These are phyloP conservation scores for Mrakia hoshinonis DNA, from an alignment of 768 basidiomycete genomes.

Conservation along the genomic window DNA sequence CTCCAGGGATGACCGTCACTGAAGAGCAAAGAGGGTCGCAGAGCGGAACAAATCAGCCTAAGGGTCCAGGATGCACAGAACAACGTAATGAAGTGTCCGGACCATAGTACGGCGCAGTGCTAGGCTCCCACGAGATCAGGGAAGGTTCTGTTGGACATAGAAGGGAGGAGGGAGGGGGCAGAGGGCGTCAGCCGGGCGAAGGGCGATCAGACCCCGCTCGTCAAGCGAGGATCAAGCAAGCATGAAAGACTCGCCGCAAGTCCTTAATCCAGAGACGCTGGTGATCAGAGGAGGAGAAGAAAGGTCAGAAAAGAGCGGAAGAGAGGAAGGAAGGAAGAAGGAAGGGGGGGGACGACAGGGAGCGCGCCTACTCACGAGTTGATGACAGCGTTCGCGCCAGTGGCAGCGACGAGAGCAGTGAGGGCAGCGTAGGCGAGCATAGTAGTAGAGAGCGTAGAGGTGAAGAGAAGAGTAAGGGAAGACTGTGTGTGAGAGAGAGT, in stretches of 20 bases:
- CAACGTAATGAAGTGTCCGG: no score
- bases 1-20: neutral
- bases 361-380: neutral
- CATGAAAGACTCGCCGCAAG: neutral
- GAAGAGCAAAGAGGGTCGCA: neutral
- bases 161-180: neutral
- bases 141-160: neutral
- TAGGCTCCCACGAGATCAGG: no score
- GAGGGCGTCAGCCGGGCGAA: no score
- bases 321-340: neutral
- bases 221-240: neutral
- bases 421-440: conserved; percentile 2
- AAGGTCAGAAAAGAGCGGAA: neutral
- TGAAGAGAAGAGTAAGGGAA: neutral
- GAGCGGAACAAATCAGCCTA: no score
- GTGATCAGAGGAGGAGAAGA: neutral
- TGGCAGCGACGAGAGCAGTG: neutral
- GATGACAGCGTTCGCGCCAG: neutral
- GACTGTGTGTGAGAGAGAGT: no score
- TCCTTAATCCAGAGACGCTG: neutral
- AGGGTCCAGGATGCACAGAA: no score
- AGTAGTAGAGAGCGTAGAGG: neutral
- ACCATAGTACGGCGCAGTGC: no score
- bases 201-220: no score
- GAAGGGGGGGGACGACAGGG: neutral